Percentiles rank a stretch among this genome's conserved stretches.
These are phyloP conservation scores for Stromatinia cepivora DNA, from an alignment of 2,329 filamentous ascomycete species.

Conservation along the genomic window DNA sequence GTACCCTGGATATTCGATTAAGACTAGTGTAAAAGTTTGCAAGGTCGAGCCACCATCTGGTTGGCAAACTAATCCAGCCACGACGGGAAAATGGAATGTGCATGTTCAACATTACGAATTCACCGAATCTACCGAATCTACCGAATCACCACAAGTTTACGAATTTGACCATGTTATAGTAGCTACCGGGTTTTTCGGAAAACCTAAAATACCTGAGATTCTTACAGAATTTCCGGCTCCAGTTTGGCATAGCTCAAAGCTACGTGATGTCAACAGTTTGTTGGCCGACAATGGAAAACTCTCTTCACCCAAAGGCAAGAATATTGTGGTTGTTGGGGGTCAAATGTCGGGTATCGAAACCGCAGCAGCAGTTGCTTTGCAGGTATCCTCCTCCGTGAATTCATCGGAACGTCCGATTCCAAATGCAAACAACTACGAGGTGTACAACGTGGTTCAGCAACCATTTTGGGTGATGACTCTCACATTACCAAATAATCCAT, in stretches of 20 bases:
- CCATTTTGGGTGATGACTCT: constrained; percentile 73
- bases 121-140: not conserved
- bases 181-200: constrained; percentile 75
- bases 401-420: constrained; percentile 50
- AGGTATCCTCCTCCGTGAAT: constrained; percentile 64
- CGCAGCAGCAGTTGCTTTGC: constrained; percentile 68
- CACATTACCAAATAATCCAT: constrained; percentile 41
- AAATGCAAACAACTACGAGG: constrained; percentile 52
- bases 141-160: constrained; percentile 9
- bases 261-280: constrained; percentile 56
- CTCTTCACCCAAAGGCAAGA: constrained; percentile 47
- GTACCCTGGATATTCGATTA: constrained; percentile 47
- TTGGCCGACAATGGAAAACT: constrained; percentile 44
- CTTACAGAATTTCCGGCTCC: constrained; percentile 44
- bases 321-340: constrained; percentile 73
- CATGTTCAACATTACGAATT: constrained; percentile 18
- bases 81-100: constrained; percentile 31
- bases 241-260: constrained; percentile 67
- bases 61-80: constrained; percentile 1
- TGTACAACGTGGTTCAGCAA: constrained; percentile 69
- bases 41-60: constrained; percentile 22
- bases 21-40: constrained; percentile 30
- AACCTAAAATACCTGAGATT: constrained; percentile 53
- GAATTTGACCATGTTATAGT: constrained; percentile 71
- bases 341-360: constrained; percentile 83